Evolutionary conservation across 495 filamentous ascomycete genomes (phyloP), one percentile per base, ranked within the genome.

Genomic region (Pyronema domesticum): DNA sequence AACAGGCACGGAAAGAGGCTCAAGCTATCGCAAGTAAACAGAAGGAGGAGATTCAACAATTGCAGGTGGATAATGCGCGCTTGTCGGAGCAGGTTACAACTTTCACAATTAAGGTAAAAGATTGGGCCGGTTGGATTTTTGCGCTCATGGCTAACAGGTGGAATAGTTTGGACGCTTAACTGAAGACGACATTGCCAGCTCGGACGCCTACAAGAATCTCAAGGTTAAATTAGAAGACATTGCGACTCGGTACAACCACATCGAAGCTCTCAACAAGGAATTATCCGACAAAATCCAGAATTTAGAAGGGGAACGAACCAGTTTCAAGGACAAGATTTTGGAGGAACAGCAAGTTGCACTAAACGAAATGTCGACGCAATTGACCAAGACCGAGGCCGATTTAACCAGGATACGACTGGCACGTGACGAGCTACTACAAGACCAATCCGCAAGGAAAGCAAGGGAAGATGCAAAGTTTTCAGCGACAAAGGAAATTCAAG

Each of bases 171-270:
- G 84, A 1, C 80, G 77, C 54, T 71, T 91, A 39, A 81, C 83
- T 0, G 89, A 98, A 61, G 91, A 98, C 51, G 91, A 98, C 61
- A 95, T 94, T 66, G 81, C 86, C 42, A 77, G 83, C 51, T 94
- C 86, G 37, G 85, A 95, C 60, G 74, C 94, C 8, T 96, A 95
- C 74, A 95, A 94, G 66, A 76, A 81, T 56, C 75, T 95, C 55
- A 93, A 86, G 68, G 78, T 77, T 30, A 86, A 94, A 60, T 82
- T 94, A 60, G 89, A 95, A 56, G 93, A 95, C 65, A 78, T 93
- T 14, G 84, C 95, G 52, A 86, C 83, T 62, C 80, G 87, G 7
- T 78, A 95, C 65, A 96, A 96, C 65, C 77, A 94, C 62, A 69
- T 95, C 63, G 88, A 96, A 68, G 87, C 88, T 10, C 82, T 80